Evolutionary conservation across 1,139 yeast genomes (phyloP), one percentile per base, ranked within the genome.

Genomic region (Yamadazyma taylorii): DNA sequence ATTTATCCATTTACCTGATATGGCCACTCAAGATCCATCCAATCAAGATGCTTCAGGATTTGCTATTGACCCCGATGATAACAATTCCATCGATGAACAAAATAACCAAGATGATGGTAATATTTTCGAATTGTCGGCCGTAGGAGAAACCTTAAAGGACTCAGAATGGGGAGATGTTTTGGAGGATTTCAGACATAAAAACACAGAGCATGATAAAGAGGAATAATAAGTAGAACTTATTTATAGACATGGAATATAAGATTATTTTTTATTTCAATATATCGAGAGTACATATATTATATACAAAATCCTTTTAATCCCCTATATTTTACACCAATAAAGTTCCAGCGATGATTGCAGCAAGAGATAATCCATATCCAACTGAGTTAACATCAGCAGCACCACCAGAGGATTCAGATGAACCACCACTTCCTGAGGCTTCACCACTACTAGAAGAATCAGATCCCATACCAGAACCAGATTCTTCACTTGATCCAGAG

Each of bases 131-230:
- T 35, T 61, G 8, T 42, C 57, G 6, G 50, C 48, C 3, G 41
- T 61, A 11, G 61, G 64, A 5, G 62, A 56, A 29, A 49, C 55
- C 0, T 46, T 61, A 32, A 56, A 55, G 37, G 51, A 55, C 27
- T 51, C 61, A 4, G 48, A 52, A n/a, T 63, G 67, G 67, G 51
- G 55, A 3, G 56, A 53, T 9, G 60, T 62, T 0, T 47, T 61
- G 12, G 43, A 52, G 29, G 42, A 43, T 29, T 17, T 42, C n/a
- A 29, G 16, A 19, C 17, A 28, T 5, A 12, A 28, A 28, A 26
- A 26, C 6, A 10, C 12, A 9, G 19, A 29, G 13, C 53, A 55
- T 24, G 52, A 56, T 12, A 42, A 46, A 33, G 39, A 47, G 8
- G 47, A 45, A n/a, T 35, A 42, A 37, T 8, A 17, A 10, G 15